phyloP scores from a whole-genome alignment of 164 flowering plant genomes.

The Umbilicus rupestris region DNA sequence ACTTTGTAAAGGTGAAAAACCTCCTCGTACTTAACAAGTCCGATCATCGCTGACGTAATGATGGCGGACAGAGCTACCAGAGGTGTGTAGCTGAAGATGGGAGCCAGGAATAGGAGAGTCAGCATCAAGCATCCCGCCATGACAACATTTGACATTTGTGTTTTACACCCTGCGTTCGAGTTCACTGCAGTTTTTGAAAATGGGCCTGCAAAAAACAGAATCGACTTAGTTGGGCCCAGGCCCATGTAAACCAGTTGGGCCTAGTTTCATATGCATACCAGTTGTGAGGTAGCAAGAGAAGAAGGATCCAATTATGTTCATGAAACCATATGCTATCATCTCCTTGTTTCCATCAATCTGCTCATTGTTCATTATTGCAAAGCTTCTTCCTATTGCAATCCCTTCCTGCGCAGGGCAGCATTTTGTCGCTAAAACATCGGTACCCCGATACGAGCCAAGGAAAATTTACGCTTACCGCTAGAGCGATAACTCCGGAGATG shows the following conservation, averaged over 20 bases:
- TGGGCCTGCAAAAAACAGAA: constrained; percentile 45
- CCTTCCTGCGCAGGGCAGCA: constrained; percentile 57
- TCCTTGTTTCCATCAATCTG: constrained; percentile 91
- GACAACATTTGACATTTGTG: constrained; percentile 63
- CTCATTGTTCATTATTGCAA: constrained; percentile 53
- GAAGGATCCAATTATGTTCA: constrained; percentile 84
- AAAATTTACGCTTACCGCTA: constrained; percentile 44
- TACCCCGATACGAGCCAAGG: not conserved
- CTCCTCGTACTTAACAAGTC: constrained; percentile 59
- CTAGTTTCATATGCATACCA: constrained; percentile 38
- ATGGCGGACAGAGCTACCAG: constrained; percentile 80
- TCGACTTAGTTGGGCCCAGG: not conserved
- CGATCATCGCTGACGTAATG: constrained; percentile 81
- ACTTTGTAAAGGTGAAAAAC: constrained; percentile 43
- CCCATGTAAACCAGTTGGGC: not conserved
- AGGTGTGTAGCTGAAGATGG: constrained; percentile 77
- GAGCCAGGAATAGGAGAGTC: constrained; percentile 63
- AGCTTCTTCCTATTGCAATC: constrained; percentile 82
- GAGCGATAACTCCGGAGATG: constrained; percentile 48
- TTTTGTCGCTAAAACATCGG: not conserved
- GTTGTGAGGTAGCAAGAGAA: constrained; percentile 90
- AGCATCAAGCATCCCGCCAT: constrained; percentile 66
- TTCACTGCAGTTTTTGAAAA: constrained; percentile 93
- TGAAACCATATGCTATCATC: constrained; percentile 83
- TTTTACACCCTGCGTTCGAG: constrained; percentile 62